These are phyloP conservation scores for Ramaria sp. DNA, from an alignment of 768 basidiomycete species.

Conservation along the genomic window DNA sequence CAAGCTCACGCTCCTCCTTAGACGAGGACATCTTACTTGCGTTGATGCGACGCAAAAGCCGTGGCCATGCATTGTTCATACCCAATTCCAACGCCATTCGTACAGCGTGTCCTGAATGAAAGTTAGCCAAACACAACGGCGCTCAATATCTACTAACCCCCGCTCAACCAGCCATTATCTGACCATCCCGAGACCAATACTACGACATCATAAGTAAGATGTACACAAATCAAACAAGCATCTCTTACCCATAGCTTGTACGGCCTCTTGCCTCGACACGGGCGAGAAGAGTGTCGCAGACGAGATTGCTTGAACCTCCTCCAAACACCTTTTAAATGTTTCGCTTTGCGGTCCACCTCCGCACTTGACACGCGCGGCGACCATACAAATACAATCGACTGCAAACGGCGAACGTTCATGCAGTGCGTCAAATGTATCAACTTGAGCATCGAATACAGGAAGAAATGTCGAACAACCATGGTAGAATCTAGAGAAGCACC, in stretches of 20 bases:
- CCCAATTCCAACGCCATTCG: constrained; percentile 94
- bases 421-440: constrained; percentile 81
- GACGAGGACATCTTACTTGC: constrained; percentile 44
- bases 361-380: constrained; percentile 82
- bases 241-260: constrained; percentile 84
- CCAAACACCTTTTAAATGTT: constrained; percentile 56
- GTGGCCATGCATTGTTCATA: constrained; percentile 92
- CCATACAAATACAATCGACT: constrained; percentile 88
- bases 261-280: constrained; percentile 74
- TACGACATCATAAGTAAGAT: constrained; percentile 18
- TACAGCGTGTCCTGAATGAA: constrained; percentile 62
- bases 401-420: constrained; percentile 90
- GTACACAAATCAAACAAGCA: neutral
- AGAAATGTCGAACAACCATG: constrained; percentile 87
- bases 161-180: constrained; percentile 91
- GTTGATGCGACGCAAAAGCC: constrained; percentile 68
- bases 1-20: constrained; percentile 63
- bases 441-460: constrained; percentile 72
- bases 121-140: neutral
- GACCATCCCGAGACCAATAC: constrained; percentile 92
- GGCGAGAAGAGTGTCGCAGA: constrained; percentile 82
- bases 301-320: constrained; percentile 80
- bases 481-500: constrained; percentile 55
- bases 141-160: constrained; percentile 26
- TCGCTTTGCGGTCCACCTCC: constrained; percentile 79